Evolutionary conservation across 176 grass and related monocot species (phyloP).

Genomic region (Elaeis guineensis): DNA sequence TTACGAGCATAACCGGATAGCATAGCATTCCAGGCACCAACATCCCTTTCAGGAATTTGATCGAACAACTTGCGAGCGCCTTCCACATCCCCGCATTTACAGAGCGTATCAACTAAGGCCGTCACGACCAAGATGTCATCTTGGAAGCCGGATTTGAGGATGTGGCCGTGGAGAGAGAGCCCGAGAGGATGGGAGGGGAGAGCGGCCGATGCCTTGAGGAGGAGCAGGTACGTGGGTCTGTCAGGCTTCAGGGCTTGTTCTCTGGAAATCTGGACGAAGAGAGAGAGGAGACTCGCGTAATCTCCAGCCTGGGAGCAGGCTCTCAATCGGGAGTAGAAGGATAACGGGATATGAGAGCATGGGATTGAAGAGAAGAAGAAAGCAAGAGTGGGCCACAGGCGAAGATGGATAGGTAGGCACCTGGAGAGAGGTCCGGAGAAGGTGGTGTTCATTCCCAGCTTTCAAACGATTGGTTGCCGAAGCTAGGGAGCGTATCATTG

Average conservation of each 20-base stretch:
- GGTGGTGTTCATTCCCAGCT: no score
- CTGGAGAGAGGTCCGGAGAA: no score
- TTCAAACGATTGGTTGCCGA: no score
- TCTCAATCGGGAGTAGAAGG: not conserved
- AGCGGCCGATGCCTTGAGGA: slow-evolving; percentile 1
- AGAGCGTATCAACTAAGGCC: not conserved
- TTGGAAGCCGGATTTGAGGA: slow-evolving; percentile 2
- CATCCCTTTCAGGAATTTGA: slow-evolving; percentile 10
- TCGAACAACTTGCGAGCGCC: slow-evolving; percentile 18
- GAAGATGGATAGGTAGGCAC: no score
- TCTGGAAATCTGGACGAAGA: not conserved
- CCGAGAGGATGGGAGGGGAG: not conserved
- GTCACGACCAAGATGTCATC: slow-evolving; percentile 2
- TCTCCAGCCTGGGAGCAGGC: not conserved
- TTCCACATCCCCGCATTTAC: not conserved
- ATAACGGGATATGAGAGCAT: not conserved
- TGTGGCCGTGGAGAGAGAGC: slow-evolving; percentile 1
- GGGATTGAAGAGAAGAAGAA: no score
- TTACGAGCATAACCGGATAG: slow-evolving; percentile 1
- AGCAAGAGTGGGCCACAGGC: no score
- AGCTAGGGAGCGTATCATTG: no score
- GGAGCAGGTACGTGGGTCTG: slow-evolving; percentile 14
- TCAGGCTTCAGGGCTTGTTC: not conserved
- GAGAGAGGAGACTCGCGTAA: not conserved
- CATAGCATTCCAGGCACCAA: slow-evolving; percentile 18